A percentile compares a stretch with the other conserved stretches of the same genome.
phyloP scores from a whole-genome alignment of 2,329 filamentous ascomycete species.

The Aspergillus nomiae region DNA sequence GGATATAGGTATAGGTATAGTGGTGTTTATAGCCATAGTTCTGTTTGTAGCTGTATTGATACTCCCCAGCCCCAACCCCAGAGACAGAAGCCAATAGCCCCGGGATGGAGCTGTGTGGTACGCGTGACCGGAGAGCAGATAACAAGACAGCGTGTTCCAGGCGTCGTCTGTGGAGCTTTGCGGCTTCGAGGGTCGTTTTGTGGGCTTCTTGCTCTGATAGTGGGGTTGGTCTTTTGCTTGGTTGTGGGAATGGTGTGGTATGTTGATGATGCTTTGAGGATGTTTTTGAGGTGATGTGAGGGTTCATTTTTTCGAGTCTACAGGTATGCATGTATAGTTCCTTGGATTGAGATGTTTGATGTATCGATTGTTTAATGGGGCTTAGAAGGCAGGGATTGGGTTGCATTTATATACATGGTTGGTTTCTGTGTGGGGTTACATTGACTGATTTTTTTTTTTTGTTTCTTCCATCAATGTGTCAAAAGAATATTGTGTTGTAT shows the following conservation, averaged over 20 bases:
- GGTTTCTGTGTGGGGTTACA: neutral
- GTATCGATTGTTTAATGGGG: neutral
- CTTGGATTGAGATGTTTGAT: neutral
- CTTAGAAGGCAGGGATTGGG: neutral
- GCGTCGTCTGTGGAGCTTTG: constrained; percentile 10
- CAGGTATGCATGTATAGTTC: neutral
- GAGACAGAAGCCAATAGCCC: constrained; percentile 2
- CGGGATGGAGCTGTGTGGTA: constrained; percentile 3
- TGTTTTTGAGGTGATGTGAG: too few species aligned
- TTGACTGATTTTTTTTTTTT: too few species aligned
- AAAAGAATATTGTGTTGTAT: neutral
- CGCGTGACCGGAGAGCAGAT: constrained; percentile 6
- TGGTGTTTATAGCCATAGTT: neutral
- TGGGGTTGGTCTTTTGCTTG: neutral
- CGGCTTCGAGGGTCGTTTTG: constrained; percentile 10
- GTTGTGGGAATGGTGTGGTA: neutral
- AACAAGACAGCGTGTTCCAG: constrained; percentile 12
- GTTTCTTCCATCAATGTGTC: neutral
- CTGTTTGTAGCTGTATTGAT: too few species aligned
- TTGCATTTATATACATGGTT: neutral
- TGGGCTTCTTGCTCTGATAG: neutral
- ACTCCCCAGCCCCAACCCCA: neutral
- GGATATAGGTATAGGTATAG: neutral
- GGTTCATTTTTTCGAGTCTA: neutral
- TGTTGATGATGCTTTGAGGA: too few species aligned